phyloP scores from a whole-genome alignment of 2,329 filamentous ascomycete genomes.

The Trichoderma sp. region DNA sequence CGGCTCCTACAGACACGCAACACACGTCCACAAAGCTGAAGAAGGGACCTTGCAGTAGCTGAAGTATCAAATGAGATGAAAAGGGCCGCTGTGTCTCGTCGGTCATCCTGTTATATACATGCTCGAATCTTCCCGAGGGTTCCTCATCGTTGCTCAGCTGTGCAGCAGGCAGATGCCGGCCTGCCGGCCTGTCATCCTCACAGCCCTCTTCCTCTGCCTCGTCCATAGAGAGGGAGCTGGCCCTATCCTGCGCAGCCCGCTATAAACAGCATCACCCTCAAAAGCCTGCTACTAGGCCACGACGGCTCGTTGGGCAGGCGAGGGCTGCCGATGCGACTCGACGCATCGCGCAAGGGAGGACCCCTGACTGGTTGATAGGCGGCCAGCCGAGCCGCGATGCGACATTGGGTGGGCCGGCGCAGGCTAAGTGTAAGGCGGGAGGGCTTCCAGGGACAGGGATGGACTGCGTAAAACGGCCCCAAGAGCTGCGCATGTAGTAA shows the following conservation, averaged over 20 bases:
- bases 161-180: not conserved
- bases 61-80: not conserved
- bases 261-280: too few species aligned
- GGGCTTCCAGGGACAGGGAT: conserved; percentile 10
- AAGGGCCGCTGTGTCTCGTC: not conserved
- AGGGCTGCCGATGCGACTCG: conserved; percentile 16
- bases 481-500: not conserved
- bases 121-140: not conserved
- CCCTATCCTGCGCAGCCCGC: too few species aligned
- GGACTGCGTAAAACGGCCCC: not conserved
- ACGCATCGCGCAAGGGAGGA: conserved; percentile 1
- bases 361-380: conserved; percentile 22
- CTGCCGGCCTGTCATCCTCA: conserved; percentile 3
- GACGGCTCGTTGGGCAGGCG: conserved; percentile 15
- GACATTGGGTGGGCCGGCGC: conserved; percentile 20
- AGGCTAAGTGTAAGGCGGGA: not conserved
- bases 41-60: conserved; percentile 24
- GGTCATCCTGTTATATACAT: not conserved
- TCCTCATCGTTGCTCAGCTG: not conserved
- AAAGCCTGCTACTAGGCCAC: not conserved
- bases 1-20: conserved; percentile 16
- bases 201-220: not conserved
- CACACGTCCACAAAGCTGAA: not conserved
- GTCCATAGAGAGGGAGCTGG: too few species aligned
- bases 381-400: conserved; percentile 21